phyloP scores from a whole-genome alignment of 148 eudicot species.

The Chenopodium quinoa region DNA sequence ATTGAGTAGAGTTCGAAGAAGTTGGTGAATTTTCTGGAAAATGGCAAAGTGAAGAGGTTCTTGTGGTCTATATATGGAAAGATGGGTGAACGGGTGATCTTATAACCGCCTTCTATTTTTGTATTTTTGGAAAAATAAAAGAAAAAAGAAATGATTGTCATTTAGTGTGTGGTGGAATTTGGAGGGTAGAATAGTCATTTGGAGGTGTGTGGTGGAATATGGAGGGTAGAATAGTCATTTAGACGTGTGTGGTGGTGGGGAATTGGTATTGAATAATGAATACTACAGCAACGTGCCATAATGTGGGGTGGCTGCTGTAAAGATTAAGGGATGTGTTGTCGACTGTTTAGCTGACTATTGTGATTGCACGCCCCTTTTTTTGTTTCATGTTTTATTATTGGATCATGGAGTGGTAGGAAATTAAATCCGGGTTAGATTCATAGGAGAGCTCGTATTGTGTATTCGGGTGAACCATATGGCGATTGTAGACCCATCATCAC shows the following conservation, averaged over 20 bases:
- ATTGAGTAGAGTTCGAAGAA: not conserved
- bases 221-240: conserved; percentile 22
- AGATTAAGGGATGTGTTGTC: conserved; percentile 14
- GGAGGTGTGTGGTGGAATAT: too few relatives aligned
- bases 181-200: conserved; percentile 22
- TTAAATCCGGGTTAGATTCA: too few relatives aligned
- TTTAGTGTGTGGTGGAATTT: too few relatives aligned
- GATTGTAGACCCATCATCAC: too few relatives aligned
- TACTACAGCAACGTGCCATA: conserved; percentile 11
- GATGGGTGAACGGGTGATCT: not conserved
- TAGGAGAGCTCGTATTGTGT: too few relatives aligned
- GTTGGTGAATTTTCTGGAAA: conserved; percentile 6
- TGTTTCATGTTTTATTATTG: too few relatives aligned
- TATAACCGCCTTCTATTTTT: conserved; percentile 20
- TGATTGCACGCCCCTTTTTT: too few relatives aligned
- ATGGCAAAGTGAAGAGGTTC: not conserved
- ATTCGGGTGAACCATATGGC: too few relatives aligned
- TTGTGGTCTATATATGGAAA: conserved; percentile 2
- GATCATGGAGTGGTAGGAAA: too few relatives aligned
- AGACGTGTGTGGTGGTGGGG: not conserved
- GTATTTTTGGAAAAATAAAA: not conserved
- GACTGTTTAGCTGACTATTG: not conserved
- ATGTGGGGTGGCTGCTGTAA: conserved; percentile 9
- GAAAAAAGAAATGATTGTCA: too few relatives aligned
- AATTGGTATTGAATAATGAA: too few relatives aligned